Evolutionary conservation across 116 monocot species (phyloP), one percentile per base, ranked within the genome.

Genomic region (Dioscorea cayenensis): DNA sequence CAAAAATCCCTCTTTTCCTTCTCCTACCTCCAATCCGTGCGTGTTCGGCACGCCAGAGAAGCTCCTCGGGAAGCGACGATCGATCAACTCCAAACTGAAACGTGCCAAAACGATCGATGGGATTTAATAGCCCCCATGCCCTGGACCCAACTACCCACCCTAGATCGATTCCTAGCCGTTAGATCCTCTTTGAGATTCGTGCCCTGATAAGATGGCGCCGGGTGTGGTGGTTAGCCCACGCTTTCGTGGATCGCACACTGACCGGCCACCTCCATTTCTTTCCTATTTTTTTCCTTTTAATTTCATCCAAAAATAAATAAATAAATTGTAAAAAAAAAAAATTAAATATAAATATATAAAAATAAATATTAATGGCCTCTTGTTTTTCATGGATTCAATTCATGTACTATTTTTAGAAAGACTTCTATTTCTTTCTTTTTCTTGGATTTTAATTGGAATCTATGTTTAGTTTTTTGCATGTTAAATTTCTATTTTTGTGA

Each of bases 181-280:
- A 3, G 65, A 65, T 35, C 19, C 13, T 18, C 65, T 28, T 65
- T 13, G 11, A 65, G 65, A 65, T 65, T 35, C 28, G 65, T 63
- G 63, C 25, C 7, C 43, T 23, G n/a, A 35, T 32, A 28, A 65
- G 65, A 65, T 32, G 32, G 65, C n/a, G 63, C 25, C 21, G 7
- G 1, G 63, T 35, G 32, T 65, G 65, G 65, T 65, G 7, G 65
- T 65, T 65, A 35, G 65, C 29, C 65, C 65, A 29, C 65, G 28
- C 65, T 28, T 65, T 19, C 28, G 14, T 65, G 65, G 65, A 65
- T 32, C 65, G 65, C 65, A 65, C 65, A 36, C 65, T 14, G 32
- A 22, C 63, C 63, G 63, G 21, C 23, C 63, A 63, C 22, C 63
- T 27, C n/a, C 11, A 27, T 23, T 23, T 63, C 16, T 63, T 22